Evolutionary conservation across 495 filamentous ascomycete genomes (phyloP), one percentile per base, ranked within the genome.

Genomic region (Aspergillus bertholletiae): DNA sequence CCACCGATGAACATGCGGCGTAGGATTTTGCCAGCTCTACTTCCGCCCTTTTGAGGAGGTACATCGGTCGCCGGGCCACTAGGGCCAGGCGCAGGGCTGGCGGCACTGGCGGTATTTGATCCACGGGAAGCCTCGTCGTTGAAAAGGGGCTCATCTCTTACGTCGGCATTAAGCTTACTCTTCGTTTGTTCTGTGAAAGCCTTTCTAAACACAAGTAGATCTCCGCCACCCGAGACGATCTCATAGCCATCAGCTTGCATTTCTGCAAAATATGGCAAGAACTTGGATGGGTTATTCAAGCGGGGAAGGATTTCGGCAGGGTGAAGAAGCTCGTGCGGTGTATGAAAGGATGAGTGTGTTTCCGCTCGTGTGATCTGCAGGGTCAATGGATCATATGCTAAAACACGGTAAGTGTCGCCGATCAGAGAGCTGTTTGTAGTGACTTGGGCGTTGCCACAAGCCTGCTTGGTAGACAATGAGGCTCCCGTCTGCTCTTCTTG

Each of bases 201-300:
- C 60, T 89, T 87, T 53, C 81, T 81, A 60, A 92, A 90, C 0
- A 94, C 81, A 17, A 92, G 76, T 7, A 92, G 76, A 62, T 92
- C 81, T 5, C 79, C 81, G 51, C 80, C 77, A 7, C 87, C 87
- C 4, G 84, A 84, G 9, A 87, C 81, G 51, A 92, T 88, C 49
- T 88, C 86, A 57, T 86, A 92, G 2, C 89, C 89, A 37, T 87
- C 76, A 11, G 75, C 67, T 57, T 86, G 76, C 55, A 94, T 79
- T 15, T 76, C 69, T 2, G 73, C 74, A 44, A 92, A 84, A 52
- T 89, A 79, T 0, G 87, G 80, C 30, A 91, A 74, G 65, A 92
- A 94, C 53, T 84, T 85, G 20, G 85, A 75, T 0, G 88, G 86
- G 55, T 87, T 83, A 45, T 84, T 81, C 12, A 92, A 74, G n/a